Evolutionary conservation across 805 yeast genomes (phyloP), one percentile per base, ranked within the genome.

Genomic region (Lipomyces japonicus): DNA sequence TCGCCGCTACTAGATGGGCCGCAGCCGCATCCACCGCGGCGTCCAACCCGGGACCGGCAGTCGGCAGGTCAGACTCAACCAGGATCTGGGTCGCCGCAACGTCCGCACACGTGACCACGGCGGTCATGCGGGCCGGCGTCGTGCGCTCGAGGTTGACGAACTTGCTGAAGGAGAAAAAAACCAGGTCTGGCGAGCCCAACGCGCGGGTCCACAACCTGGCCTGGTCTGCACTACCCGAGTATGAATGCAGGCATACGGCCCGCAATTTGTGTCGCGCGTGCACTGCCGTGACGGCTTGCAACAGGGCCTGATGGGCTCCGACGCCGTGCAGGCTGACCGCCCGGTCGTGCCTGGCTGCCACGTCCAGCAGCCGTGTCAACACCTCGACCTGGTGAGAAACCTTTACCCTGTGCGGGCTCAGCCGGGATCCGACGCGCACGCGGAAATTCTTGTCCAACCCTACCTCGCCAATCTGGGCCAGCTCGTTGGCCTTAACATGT

Each of bases 291-390:
- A 12, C 31, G 31, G 31, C 31, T 28, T 7, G 31, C 32, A 71
- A 78, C 12, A 84, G 63, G 4, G 70, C 62, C 0, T 89, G 87
- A 52, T 85, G 90, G 9, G 85, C 79, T 59, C 84, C 85, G 3
- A 91, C 97, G 59, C 90, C 85, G 63, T 91, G 98, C 0, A 93
- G 54, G 2, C 95, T 86, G 0, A 86, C 77, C 0, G 86, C 79
- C 24, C 77, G 64, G 0, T 63, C 47, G 16, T 68, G 58, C 23
- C 69, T 61, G 7, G 68, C 63, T 0, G 96, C 95, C 10, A 86
- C 49, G 3, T 65, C 61, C 18, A 87, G 62, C 50, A 82, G 83
- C 1, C 61, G 58, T 2, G 62, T 61, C 34, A 90, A 74, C 0
- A 91, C 65, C 1, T 46, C 50, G 12, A 66, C 45, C 63, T 91